Evolutionary conservation across 345 rosid genomes (phyloP).

Genomic region (sweet orange (Citrus sinensis)): DNA sequence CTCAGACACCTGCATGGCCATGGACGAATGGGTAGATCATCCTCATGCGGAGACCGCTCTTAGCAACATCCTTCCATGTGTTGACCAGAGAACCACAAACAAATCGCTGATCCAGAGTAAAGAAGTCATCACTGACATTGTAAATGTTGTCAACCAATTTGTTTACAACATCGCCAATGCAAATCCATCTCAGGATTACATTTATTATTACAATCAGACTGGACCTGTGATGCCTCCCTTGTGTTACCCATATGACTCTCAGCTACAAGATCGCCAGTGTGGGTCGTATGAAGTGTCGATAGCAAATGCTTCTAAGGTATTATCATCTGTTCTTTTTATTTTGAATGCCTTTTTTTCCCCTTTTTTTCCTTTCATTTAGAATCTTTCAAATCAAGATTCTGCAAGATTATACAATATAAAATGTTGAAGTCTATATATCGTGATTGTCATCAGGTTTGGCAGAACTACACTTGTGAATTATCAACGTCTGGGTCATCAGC

Average conservation of each 20-base stretch:
- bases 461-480: constrained; percentile 55
- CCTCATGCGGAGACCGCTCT: constrained; percentile 91
- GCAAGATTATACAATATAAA: background rate
- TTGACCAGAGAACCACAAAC: constrained; percentile 85
- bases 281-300: constrained; percentile 63
- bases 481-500: constrained; percentile 49
- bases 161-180: constrained; percentile 74
- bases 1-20: constrained; percentile 84
- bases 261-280: constrained; percentile 60
- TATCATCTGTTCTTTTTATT: constrained; percentile 1
- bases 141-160: constrained; percentile 72
- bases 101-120: constrained; percentile 84
- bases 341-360: background rate
- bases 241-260: constrained; percentile 73
- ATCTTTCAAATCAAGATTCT: background rate
- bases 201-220: constrained; percentile 66
- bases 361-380: background rate
- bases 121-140: constrained; percentile 80
- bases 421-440: background rate
- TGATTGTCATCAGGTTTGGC: constrained; percentile 62
- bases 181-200: constrained; percentile 56
- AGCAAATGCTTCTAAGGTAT: constrained; percentile 78
- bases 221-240: constrained; percentile 90
- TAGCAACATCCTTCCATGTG: constrained; percentile 88
- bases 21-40: constrained; percentile 93